Percentiles rank a stretch among this genome's conserved stretches.
These are phyloP conservation scores for Myxozyma melibiosi DNA, from an alignment of 805 yeast species.

Conservation along the genomic window DNA sequence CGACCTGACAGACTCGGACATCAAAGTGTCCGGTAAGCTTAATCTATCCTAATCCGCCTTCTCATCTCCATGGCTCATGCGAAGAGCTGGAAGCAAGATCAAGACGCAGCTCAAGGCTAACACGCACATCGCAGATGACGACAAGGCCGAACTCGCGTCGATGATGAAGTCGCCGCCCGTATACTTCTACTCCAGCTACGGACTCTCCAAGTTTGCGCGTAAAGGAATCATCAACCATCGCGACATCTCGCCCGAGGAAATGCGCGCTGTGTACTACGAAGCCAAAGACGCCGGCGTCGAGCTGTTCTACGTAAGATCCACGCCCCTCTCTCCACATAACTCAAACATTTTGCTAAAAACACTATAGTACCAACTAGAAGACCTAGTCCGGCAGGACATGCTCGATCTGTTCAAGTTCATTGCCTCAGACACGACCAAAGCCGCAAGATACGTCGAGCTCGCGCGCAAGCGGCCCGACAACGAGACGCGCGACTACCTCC, in stretches of 20 bases:
- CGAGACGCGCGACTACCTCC: slow-evolving; percentile 11
- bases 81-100: background rate
- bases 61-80: too few species aligned
- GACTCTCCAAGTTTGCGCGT: slow-evolving; percentile 4
- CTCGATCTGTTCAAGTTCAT: slow-evolving; percentile 12
- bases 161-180: slow-evolving; percentile 15
- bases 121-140: background rate
- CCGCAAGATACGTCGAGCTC: slow-evolving; percentile 7
- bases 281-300: slow-evolving; percentile 1
- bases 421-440: background rate
- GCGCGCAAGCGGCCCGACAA: slow-evolving; percentile 2
- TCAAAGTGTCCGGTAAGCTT: too few species aligned
- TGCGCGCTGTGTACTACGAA: slow-evolving; percentile 12
- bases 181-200: slow-evolving; percentile 9
- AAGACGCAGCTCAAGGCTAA: background rate
- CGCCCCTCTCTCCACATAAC: background rate
- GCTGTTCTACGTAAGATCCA: slow-evolving; percentile 8
- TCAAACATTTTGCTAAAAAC: background rate
- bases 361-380: slow-evolving; percentile 5
- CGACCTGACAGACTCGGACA: too few species aligned
- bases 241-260: slow-evolving; percentile 25
- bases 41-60: too few species aligned
- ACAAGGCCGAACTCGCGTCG: background rate
- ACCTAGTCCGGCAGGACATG: slow-evolving; percentile 5
- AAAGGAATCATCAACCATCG: slow-evolving; percentile 13